A percentile compares a stretch with the other conserved stretches of the same genome.
These are phyloP conservation scores for Pseudonitzschia pungens DNA, from an alignment of 108 stramenopile genomes.

Conservation along the genomic window DNA sequence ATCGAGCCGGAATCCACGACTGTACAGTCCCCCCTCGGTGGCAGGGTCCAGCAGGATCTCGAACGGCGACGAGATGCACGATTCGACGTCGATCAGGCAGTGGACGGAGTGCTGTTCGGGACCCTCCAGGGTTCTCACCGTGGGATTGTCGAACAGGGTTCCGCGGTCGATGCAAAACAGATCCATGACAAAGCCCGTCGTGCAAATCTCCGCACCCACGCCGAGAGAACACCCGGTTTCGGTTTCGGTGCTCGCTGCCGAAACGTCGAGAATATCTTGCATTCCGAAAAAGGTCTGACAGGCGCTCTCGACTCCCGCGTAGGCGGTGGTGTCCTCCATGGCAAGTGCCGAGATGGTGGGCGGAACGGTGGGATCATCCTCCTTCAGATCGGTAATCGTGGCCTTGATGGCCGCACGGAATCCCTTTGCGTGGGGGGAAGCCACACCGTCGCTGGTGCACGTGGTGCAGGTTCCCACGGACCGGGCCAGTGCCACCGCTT, in stretches of 20 bases:
- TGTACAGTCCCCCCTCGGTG: neutral
- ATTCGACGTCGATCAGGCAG: constrained; percentile 41
- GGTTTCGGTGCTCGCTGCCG: too few relatives aligned
- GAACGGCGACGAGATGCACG: constrained; percentile 33
- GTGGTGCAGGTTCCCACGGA: constrained; percentile 9
- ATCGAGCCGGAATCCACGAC: constrained; percentile 23
- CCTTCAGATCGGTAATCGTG: neutral
- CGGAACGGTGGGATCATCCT: neutral
- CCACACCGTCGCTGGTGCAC: neutral
- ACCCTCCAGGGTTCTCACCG: constrained; percentile 20
- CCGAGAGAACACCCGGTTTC: too few relatives aligned
- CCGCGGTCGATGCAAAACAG: constrained; percentile 35
- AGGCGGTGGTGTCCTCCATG: constrained; percentile 4
- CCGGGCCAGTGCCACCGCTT: constrained; percentile 12
- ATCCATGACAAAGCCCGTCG: constrained; percentile 40
- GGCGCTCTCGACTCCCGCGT: neutral
- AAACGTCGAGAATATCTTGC: neutral
- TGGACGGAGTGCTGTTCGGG: constrained; percentile 45
- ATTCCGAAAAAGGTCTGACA: neutral
- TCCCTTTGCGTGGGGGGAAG: neutral
- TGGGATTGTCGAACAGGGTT: constrained; percentile 35
- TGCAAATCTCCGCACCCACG: constrained; percentile 35
- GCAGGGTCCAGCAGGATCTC: constrained; percentile 30
- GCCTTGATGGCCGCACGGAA: constrained; percentile 14
- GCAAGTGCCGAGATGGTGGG: neutral